phyloP scores from a whole-genome alignment of 2,329 filamentous ascomycete genomes.

The Tothia fuscella region DNA sequence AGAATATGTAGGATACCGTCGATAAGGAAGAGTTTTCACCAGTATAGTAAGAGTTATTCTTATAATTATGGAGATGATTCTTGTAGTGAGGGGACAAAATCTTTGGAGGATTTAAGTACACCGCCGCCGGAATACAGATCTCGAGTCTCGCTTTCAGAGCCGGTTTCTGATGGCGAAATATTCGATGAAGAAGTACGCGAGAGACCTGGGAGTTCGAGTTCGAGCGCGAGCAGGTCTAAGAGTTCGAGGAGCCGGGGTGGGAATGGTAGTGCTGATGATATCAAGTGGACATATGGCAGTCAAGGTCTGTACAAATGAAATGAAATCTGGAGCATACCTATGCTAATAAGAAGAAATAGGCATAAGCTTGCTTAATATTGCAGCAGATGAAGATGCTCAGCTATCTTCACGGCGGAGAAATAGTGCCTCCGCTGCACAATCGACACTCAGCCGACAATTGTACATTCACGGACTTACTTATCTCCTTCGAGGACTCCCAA shows the following conservation, averaged over 20 bases:
- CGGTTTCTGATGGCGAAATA: conserved; percentile 7
- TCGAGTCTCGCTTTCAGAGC: conserved; percentile 13
- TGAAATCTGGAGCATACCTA: not conserved
- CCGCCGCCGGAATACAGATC: conserved; percentile 27
- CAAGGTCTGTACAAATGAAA: conserved; percentile 28
- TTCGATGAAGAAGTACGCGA: conserved; percentile 18
- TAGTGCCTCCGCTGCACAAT: conserved; percentile 22
- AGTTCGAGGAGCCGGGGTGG: conserved; percentile 13
- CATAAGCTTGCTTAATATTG: conserved; percentile 33
- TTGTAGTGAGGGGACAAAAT: conserved; percentile 12
- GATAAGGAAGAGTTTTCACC: conserved; percentile 27
- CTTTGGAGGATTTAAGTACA: conserved; percentile 19
- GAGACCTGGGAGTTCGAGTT: conserved; percentile 15
- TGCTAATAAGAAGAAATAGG: conserved; percentile 22
- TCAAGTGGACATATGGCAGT: conserved; percentile 41
- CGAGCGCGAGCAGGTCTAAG: conserved; percentile 14
- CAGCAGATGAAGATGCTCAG: conserved; percentile 32
- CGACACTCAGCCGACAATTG: conserved; percentile 47
- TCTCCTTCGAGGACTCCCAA: conserved; percentile 50
- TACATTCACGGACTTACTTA: conserved; percentile 54
- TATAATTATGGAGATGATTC: too few relatives aligned
- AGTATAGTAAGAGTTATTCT: conserved; percentile 17
- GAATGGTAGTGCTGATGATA: conserved; percentile 24
- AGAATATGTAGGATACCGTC: conserved; percentile 41
- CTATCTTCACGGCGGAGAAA: conserved; percentile 16